Base-by-base conservation (phyloP, 331 rosid genomes). In the Saraca asoca region DNA sequence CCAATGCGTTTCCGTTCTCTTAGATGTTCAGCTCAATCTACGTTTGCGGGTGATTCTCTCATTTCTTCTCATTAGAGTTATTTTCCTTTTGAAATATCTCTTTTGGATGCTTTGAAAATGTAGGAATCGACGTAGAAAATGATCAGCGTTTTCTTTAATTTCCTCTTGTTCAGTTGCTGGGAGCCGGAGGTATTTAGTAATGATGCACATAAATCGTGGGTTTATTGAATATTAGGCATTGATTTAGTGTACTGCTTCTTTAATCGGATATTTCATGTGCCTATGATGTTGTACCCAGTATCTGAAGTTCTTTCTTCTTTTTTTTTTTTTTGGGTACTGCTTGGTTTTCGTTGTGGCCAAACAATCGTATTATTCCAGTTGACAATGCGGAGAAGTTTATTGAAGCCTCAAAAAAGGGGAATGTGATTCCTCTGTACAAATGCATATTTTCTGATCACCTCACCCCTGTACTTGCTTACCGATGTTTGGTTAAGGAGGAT, bases 371-470 rank as follows among this genome's bases (percentile, higher is more conserved):
- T 44, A 31, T 51, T 44, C 19, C 78, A 90, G 93, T 65, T 61
- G 85, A 68, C 34, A 77, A 79, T 55, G 78, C 74, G 5, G 83
- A 29, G 2, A 77, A 80, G 66, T 88, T 91, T 56, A 16, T 69
- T 4, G 96, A 91, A 72, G 96, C 87, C 34, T 77, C 95, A 2
- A 83, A 83, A 75, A 66, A 64, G 0, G 90, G 92, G 52, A 88
- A 91, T 62, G 46, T 91, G 54, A 83, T 91, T 33, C 95, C 96
- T 9, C 76, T 91, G 33, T 78, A 65, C 77, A 85, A 74, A 9
- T 83, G 95, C 73, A 81, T 91, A 53, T 91, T 91, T 55, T 87
- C 90, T 4, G 96, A 91, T 57, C 95, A 91, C 62, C 95, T 91
- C 14, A 89, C 91, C 10, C 96, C 97, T 6, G 79, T 91, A 33